Evolutionary conservation across 164 flowering plant genomes (phyloP).

Genomic region (Kalanchoe fedtschenkoi): DNA sequence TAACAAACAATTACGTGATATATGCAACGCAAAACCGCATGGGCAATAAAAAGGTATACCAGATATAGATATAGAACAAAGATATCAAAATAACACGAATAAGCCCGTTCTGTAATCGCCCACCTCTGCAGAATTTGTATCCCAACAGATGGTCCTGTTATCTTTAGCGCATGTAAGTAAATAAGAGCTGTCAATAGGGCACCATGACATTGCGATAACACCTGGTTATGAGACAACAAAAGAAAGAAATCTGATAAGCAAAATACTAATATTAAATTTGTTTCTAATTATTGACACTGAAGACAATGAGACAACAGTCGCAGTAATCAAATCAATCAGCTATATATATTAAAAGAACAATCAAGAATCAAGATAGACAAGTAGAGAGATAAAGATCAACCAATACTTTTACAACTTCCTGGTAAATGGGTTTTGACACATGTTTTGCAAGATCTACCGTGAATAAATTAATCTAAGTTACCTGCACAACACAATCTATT

Average conservation of each 20-base stretch:
- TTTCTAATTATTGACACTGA: neutral
- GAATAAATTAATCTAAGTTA: too few species aligned
- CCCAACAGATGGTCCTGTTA: conserved; percentile 97
- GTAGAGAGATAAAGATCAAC: too few species aligned
- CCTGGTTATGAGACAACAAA: conserved; percentile 29
- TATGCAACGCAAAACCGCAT: neutral
- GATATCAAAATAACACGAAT: neutral
- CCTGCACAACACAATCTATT: too few species aligned
- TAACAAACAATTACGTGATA: neutral
- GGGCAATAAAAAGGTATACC: neutral
- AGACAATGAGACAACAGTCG: neutral
- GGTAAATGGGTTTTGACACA: too few species aligned
- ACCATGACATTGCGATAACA: conserved; percentile 98
- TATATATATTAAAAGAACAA: too few species aligned
- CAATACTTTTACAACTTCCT: too few species aligned
- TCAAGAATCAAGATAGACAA: too few species aligned
- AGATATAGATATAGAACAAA: neutral
- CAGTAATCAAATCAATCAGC: neutral
- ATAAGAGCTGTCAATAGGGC: conserved; percentile 83
- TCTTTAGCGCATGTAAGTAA: conserved; percentile 93
- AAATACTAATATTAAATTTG: neutral
- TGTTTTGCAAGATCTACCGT: too few species aligned
- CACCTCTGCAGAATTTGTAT: conserved; percentile 76
- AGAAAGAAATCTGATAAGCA: neutral
- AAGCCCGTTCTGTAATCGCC: neutral